Base-by-base conservation (phyloP, 2,329 filamentous ascomycete species). In the Lecanicillium sp. region DNA sequence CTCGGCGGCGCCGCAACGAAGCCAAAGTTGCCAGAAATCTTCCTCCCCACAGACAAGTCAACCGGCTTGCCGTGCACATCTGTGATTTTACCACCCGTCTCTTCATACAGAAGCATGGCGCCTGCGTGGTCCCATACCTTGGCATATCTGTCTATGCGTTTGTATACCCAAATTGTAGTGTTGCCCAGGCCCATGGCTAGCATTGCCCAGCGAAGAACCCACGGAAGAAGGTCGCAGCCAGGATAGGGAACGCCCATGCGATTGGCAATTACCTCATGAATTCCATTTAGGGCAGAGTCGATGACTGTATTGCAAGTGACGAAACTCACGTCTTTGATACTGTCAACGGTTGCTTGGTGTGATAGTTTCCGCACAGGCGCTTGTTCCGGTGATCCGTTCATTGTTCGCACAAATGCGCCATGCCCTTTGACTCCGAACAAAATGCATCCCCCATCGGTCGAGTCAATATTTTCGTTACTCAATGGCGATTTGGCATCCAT, bases 51-150 rank as follows among this genome's bases (percentile, higher is more conserved):
- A 2, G 56, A 51, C 44, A 75, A 48, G 43, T 75, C 67, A n/a
- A 78, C 69, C 2, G 58, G 56, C 41, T 58, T 61, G 1, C 74
- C 74, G 33, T 69, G 58, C 0, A 75, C 62, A 44, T 78, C 74
- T 0, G 72, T 76, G 36, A 78, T 61, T 41, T 58, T 62, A 2
- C 74, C 74, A 1, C 74, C 74, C 2, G 68, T 60, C 50, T 78
- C 74, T 43, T 75, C 67, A 31, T 73, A 78, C 7, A 78, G 50
- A 22, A 78, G 49, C 70, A 77, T 75, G 0, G 73, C 74, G 3
- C 74, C 74, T 0, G 73, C 73, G 40, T 78, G 74, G 44, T 78
- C 74, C 74, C 73, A 78, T 1, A 72, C 60, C 55, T 78, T 78
- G 9, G 65, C 74, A 9, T 59, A 59, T 1, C 72, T 59, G 17